Percentiles rank a stretch among this genome's conserved stretches.
Evolutionary conservation across 768 basidiomycete species (phyloP).

Genomic region (Lactifluus hygrophoroides): DNA sequence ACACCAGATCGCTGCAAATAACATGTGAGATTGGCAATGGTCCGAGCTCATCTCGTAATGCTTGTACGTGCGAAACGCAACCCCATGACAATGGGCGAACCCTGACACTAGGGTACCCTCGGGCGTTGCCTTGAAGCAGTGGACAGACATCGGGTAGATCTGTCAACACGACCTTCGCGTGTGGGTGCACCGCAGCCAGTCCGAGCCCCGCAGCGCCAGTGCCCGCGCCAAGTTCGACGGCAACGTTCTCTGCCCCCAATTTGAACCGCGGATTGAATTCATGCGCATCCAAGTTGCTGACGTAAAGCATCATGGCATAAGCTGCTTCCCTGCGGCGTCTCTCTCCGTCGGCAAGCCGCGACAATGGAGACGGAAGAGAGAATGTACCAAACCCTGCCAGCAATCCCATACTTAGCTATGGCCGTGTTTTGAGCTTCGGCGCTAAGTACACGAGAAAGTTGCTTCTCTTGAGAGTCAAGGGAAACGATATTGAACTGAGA

Average conservation of each 20-base stretch:
- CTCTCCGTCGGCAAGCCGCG: constrained; percentile 29
- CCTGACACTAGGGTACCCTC: constrained; percentile 23
- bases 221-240: constrained; percentile 78
- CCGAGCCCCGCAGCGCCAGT: constrained; percentile 51
- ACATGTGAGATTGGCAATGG: constrained; percentile 47
- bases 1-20: constrained; percentile 76
- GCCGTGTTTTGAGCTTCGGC: constrained; percentile 41
- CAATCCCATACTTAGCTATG: constrained; percentile 71
- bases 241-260: constrained; percentile 31
- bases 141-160: constrained; percentile 71
- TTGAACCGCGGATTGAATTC: constrained; percentile 48
- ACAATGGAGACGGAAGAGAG: constrained; percentile 26
- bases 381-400: constrained; percentile 70
- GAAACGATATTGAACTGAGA: background rate
- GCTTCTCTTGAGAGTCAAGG: background rate
- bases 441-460: constrained; percentile 23
- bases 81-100: constrained; percentile 72
- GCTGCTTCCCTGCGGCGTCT: constrained; percentile 58
- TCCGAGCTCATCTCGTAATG: constrained; percentile 34
- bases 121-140: constrained; percentile 36
- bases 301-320: constrained; percentile 48
- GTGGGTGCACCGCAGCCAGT: constrained; percentile 20
- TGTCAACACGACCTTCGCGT: constrained; percentile 42
- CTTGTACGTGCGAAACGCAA: constrained; percentile 33
- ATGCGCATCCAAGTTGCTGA: constrained; percentile 31